phyloP scores from a whole-genome alignment of 257 asterid genomes.

The Perilla frutescens region DNA sequence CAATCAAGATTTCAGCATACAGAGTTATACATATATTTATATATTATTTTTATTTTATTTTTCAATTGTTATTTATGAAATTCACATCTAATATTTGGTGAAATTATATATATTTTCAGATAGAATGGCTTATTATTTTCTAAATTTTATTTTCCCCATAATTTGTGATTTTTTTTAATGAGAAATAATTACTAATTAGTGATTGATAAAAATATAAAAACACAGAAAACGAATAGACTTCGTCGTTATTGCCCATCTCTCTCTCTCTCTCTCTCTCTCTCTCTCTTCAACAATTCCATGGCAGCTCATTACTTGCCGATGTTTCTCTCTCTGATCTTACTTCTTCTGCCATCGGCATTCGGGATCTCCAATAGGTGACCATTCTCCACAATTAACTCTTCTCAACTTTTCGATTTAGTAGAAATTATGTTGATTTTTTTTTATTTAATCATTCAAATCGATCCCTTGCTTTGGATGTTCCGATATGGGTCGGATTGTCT shows the following conservation, averaged over 20 bases:
- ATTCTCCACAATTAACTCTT: slow-evolving; percentile 9
- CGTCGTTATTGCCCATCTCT: neutral
- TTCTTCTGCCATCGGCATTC: slow-evolving; percentile 43
- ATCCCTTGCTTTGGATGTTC: slow-evolving; percentile 13
- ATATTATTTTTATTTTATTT: too few relatives aligned
- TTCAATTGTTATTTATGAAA: too few relatives aligned
- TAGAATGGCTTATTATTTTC: too few relatives aligned
- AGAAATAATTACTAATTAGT: too few relatives aligned
- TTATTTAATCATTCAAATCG: slow-evolving; percentile 18
- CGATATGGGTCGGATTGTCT: slow-evolving; percentile 3
- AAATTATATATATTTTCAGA: too few relatives aligned
- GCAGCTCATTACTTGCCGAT: slow-evolving; percentile 38
- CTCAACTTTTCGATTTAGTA: neutral
- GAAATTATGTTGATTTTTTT: neutral
- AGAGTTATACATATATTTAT: too few relatives aligned
- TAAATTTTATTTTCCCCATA: too few relatives aligned
- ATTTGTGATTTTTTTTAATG: too few relatives aligned
- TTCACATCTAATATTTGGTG: too few relatives aligned
- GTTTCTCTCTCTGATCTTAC: slow-evolving; percentile 40
- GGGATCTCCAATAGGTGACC: slow-evolving; percentile 58
- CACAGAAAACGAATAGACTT: neutral
- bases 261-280: slow-evolving; percentile 8
- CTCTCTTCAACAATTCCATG: slow-evolving; percentile 34
- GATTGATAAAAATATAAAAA: too few relatives aligned
- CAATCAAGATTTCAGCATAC: too few relatives aligned